Evolutionary conservation across 257 asterid species (phyloP), one percentile per base, ranked within the genome.

Genomic region (Solanum gandarillasii): DNA sequence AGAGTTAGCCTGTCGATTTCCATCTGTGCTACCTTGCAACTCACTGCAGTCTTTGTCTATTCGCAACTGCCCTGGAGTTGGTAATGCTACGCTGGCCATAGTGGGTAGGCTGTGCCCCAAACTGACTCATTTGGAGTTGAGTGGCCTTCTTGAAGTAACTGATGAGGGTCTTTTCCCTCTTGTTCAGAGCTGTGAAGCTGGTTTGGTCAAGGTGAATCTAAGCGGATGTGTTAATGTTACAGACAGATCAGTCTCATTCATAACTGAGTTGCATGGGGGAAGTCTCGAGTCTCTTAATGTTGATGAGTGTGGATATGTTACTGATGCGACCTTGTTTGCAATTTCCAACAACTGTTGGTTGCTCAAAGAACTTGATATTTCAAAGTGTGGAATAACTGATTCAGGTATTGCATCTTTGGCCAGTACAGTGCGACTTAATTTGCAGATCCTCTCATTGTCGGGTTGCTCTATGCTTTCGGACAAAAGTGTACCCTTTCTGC

Each of bases 41-140:
- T 93, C 99, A 7, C 92, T 97, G 58, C 89, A 90, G 41, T 91
- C 98, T 76, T 83, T 97, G 93, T 88, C 95, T 36, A 85, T 97
- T 81, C 89, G 84, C 23, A 93, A 94, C 92, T 97, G 99, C 88
- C 95, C 98, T 0, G 98, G 98, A 68, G 88, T 96, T 5, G 96
- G 98, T 25, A 88, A 96, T 88, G 87, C 86, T 67, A 92, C 94
- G 86, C 90, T 97, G 89, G 88, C 87, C 87, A 65, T 93, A 85
- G 87, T 95, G 88, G 94, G 93, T 39, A 87, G 83, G 25, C 71
- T 95, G 58, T 97, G 98, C 94, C 95, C 97, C 12, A 93, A 92
- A 6, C 85, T 97, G 71, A 88, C 91, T 84, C 92, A 91, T 9
- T 70, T 97, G 52, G 93, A 94, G 76, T 93, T 97, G 41, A 90